Conservation (phyloP, 345 rosid species). For the Iberis pinnata region DNA sequence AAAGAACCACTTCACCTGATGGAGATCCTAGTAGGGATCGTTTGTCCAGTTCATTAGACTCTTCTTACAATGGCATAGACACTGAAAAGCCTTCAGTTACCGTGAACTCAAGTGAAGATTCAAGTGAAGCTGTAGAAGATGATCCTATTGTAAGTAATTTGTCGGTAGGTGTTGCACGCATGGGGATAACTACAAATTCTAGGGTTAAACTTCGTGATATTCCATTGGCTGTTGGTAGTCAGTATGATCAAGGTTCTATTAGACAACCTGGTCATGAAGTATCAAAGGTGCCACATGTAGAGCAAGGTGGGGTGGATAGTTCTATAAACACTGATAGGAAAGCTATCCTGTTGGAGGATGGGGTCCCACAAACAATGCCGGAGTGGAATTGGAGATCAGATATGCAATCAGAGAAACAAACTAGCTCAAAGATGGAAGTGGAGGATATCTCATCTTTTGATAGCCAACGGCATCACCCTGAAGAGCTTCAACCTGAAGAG, state of each 20-base stretch:
- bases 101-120: slow-evolving; percentile 25
- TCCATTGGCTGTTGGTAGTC: slow-evolving; percentile 24
- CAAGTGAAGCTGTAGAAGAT: slow-evolving; percentile 19
- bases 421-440: slow-evolving; percentile 31
- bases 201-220: slow-evolving; percentile 32
- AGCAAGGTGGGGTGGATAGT: slow-evolving; percentile 32
- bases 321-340: slow-evolving; percentile 22
- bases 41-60: slow-evolving; percentile 26
- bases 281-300: slow-evolving; percentile 31
- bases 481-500: slow-evolving; percentile 59
- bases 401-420: slow-evolving; percentile 25
- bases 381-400: slow-evolving; percentile 37
- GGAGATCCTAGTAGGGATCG: slow-evolving; percentile 29
- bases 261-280: slow-evolving; percentile 37
- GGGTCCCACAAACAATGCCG: slow-evolving; percentile 23
- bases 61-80: slow-evolving; percentile 27
- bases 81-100: slow-evolving; percentile 17
- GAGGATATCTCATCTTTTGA: slow-evolving; percentile 58
- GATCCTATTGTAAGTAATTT: slow-evolving; percentile 29
- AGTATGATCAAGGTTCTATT: slow-evolving; percentile 38
- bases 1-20: slow-evolving; percentile 30
- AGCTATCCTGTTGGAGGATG: slow-evolving; percentile 24
- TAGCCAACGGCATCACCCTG: slow-evolving; percentile 56
- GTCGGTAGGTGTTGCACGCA: slow-evolving; percentile 34
- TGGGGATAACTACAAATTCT: slow-evolving; percentile 36